Conservation (phyloP, 1,139 yeast species). For the Zygosaccharomyces pseudobailii region DNA sequence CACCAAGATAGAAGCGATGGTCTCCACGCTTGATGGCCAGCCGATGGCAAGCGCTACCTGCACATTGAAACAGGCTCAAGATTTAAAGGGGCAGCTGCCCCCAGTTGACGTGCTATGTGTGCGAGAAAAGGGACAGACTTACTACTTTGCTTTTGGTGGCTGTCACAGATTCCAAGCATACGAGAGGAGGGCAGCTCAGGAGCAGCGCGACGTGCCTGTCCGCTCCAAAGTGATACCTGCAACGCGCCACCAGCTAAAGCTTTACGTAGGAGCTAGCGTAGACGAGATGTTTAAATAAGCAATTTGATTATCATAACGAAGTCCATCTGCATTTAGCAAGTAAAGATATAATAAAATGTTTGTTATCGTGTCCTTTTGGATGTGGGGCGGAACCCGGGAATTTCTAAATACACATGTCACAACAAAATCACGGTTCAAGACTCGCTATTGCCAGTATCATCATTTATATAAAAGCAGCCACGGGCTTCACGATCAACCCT, state of each 20-base stretch:
- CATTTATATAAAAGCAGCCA: no score
- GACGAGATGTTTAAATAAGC: conserved; percentile 44
- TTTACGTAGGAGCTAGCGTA: conserved; percentile 63
- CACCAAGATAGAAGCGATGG: conserved; percentile 73
- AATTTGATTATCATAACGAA: no score
- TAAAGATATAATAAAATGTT: no score
- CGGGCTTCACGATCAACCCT: no score
- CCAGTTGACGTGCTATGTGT: conserved; percentile 72
- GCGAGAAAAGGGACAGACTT: conserved; percentile 53
- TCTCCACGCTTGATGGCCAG: conserved; percentile 58
- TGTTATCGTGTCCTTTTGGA: no score
- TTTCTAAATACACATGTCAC: no score
- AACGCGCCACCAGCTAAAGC: conserved; percentile 53
- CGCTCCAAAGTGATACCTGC: conserved; percentile 65
- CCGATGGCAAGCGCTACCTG: conserved; percentile 68
- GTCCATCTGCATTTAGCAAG: no score
- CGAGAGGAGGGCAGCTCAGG: conserved; percentile 45
- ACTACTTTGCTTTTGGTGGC: conserved; percentile 80
- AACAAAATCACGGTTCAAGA: no score
- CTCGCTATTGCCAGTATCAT: no score
- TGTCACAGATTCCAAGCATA: conserved; percentile 82
- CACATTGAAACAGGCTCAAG: conserved; percentile 42
- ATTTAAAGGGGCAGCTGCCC: conserved; percentile 54
- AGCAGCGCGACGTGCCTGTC: conserved; percentile 38
- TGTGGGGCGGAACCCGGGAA: no score